Conservation (phyloP, 78 protist genomes). For the Capsaspora owczarzaki region DNA sequence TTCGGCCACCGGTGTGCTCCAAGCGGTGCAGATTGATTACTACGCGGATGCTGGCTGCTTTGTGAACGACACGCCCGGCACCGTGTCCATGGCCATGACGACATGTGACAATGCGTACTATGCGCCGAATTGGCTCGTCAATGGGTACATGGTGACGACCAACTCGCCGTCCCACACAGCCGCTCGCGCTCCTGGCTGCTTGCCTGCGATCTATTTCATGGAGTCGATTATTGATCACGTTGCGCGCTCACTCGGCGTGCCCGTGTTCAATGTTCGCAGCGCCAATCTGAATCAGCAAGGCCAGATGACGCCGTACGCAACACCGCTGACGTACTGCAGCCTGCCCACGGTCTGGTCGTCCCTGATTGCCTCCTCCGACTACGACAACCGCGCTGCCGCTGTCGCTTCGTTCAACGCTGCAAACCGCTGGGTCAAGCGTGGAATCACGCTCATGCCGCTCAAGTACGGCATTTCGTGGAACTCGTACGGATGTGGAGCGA, state of each 20-base stretch:
- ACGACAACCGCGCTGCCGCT: neutral
- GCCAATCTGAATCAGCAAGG: neutral
- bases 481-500: slow-evolving; percentile 1
- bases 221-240: slow-evolving; percentile 26
- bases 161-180: slow-evolving; percentile 21
- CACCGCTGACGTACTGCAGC: neutral
- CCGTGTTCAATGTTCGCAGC: neutral
- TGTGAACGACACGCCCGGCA: neutral
- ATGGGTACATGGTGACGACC: slow-evolving; percentile 3
- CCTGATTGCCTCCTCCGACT: neutral
- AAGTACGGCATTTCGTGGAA: slow-evolving; percentile 48
- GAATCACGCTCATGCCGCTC: slow-evolving; percentile 19
- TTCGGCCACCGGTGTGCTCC: slow-evolving; percentile 22
- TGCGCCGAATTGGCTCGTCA: neutral
- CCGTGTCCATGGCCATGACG: neutral
- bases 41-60: slow-evolving; percentile 43
- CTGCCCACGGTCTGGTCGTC: slow-evolving; percentile 13
- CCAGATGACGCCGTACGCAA: neutral
- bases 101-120: slow-evolving; percentile 11
- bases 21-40: neutral
- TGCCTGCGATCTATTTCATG: slow-evolving; percentile 10
- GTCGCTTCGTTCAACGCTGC: slow-evolving; percentile 30
- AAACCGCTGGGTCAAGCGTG: slow-evolving; percentile 46
- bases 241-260: neutral
- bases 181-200: slow-evolving; percentile 33